These are phyloP conservation scores for Mucor saturninus DNA, from an alignment of 371 early-diverging fungal species.

Conservation along the genomic window DNA sequence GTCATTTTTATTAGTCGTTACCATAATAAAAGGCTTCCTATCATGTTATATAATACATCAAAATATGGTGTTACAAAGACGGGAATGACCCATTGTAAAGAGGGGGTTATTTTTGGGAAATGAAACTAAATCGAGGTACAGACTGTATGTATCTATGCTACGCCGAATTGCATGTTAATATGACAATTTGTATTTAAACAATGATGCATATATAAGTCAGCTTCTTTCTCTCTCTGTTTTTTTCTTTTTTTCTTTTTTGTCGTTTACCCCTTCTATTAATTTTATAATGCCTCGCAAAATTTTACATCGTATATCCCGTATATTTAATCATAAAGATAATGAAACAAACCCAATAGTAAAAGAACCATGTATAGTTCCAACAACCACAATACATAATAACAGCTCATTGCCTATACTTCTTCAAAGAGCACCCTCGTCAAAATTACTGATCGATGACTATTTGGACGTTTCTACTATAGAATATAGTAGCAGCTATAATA, in stretches of 20 bases:
- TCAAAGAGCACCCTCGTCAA: slow-evolving; percentile 5
- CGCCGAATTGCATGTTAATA: slow-evolving; percentile 16
- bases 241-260: not conserved
- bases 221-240: slow-evolving; percentile 3
- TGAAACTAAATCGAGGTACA: slow-evolving; percentile 25
- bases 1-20: not conserved
- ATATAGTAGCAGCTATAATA: not conserved
- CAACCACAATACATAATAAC: not conserved
- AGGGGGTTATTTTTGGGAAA: slow-evolving; percentile 18
- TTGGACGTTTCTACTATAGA: not conserved
- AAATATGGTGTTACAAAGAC: not conserved
- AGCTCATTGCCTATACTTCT: not conserved
- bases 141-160: not conserved
- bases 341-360: not conserved
- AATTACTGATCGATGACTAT: not conserved
- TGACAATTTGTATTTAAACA: slow-evolving; percentile 3
- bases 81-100: slow-evolving; percentile 3
- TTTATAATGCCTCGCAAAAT: slow-evolving; percentile 11
- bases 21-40: not conserved
- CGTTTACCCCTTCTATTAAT: not conserved
- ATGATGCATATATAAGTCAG: not conserved
- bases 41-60: not conserved
- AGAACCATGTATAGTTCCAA: not conserved
- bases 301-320: slow-evolving; percentile 15
- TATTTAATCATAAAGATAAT: slow-evolving; percentile 6